Percentiles rank a stretch among this genome's conserved stretches.
Conservation (phyloP, 1,284 basidiomycete species). For the Ganoderma resinaceum region DNA sequence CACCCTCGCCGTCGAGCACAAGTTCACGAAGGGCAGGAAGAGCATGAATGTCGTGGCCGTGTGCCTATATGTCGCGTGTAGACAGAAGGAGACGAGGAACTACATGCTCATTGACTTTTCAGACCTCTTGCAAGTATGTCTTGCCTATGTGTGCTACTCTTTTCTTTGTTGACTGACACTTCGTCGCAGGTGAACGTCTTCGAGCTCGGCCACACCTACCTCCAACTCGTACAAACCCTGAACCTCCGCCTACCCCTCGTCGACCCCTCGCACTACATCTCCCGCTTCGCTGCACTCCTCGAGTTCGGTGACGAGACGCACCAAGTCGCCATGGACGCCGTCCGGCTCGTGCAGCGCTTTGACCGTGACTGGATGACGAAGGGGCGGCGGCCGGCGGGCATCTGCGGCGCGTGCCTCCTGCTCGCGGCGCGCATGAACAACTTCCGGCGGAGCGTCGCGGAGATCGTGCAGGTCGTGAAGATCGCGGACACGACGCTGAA, state of each 20-base stretch:
- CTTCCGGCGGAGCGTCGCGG: constrained; percentile 91
- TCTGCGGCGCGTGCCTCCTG: constrained; percentile 95
- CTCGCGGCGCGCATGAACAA: constrained; percentile 99
- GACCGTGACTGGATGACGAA: constrained; percentile 98
- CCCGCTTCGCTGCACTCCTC: constrained; percentile 94
- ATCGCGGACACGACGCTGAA: constrained; percentile 95
- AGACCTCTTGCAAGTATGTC: constrained; percentile 83
- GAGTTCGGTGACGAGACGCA: constrained; percentile 97
- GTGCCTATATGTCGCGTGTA: constrained; percentile 94
- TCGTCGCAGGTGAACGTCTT: constrained; percentile 94
- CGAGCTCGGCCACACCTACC: constrained; percentile 94
- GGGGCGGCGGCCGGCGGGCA: constrained; percentile 94
- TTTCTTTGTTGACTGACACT: neutral
- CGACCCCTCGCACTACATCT: constrained; percentile 97
- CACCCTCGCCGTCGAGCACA: constrained; percentile 93
- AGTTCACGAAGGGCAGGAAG: constrained; percentile 92
- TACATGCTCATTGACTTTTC: constrained; percentile 99
- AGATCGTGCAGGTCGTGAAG: constrained; percentile 98
- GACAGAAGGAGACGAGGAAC: constrained; percentile 88
- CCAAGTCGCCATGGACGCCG: constrained; percentile 92
- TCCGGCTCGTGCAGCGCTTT: constrained; percentile 93
- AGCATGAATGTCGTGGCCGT: constrained; percentile 94
- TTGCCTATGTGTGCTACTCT: no score
- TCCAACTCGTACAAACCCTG: constrained; percentile 91
- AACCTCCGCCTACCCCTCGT: constrained; percentile 90